phyloP scores from a whole-genome alignment of 257 asterid species.

The Primulina tabacum region DNA sequence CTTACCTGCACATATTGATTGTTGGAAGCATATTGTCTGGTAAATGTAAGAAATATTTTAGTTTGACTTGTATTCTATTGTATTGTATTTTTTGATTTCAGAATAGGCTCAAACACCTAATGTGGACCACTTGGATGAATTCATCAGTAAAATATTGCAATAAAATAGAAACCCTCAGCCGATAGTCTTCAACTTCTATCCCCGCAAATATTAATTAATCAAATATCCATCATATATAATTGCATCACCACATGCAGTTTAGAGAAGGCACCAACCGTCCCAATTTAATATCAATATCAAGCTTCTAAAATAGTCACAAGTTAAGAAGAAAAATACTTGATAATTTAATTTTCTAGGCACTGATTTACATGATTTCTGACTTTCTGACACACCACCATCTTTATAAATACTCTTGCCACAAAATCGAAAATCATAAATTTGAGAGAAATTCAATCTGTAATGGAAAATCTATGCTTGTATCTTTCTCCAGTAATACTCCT shows the following conservation, averaged over 20 bases:
- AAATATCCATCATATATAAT: too few species aligned
- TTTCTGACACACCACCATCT: background rate
- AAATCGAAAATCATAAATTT: background rate
- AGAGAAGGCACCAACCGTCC: background rate
- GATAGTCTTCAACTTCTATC: constrained; percentile 9
- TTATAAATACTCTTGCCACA: background rate
- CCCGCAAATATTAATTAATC: background rate
- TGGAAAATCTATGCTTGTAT: constrained; percentile 31
- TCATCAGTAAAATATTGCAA: constrained; percentile 15
- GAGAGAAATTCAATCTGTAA: constrained; percentile 7
- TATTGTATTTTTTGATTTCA: background rate
- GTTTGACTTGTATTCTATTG: background rate
- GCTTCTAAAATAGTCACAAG: background rate
- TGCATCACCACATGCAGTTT: background rate
- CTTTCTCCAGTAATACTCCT: constrained; percentile 33
- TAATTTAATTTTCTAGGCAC: background rate
- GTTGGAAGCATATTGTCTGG: background rate
- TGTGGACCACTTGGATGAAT: background rate
- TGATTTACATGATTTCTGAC: constrained; percentile 1
- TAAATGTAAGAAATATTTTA: background rate
- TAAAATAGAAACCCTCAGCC: constrained; percentile 2
- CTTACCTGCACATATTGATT: too few species aligned
- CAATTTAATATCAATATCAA: background rate
- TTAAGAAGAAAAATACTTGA: background rate
- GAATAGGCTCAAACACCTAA: background rate